Evolutionary conservation across 805 yeast species (phyloP).

Genomic region (Cyberlindnera euphorbiae): DNA sequence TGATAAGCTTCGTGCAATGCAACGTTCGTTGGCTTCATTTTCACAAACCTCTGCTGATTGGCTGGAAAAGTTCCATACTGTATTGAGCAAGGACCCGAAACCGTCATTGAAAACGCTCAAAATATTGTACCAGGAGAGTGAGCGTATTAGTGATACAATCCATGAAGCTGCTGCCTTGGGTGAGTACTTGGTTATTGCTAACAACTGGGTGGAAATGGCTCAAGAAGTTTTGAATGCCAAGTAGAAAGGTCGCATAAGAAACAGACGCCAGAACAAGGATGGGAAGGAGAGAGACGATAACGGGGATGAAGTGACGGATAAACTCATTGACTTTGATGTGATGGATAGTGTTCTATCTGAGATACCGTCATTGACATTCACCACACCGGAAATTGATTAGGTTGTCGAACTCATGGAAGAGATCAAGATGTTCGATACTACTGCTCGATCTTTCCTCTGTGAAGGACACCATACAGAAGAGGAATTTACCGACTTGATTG

Average conservation of each 20-base stretch:
- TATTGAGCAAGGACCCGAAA: constrained; percentile 36
- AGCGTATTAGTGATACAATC: constrained; percentile 39
- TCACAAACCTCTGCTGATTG: constrained; percentile 47
- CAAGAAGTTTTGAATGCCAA: constrained; percentile 38
- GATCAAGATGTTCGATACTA: constrained; percentile 45
- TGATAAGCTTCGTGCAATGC: constrained; percentile 40
- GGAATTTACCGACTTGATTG: constrained; percentile 50
- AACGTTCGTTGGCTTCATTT: constrained; percentile 34
- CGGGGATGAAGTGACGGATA: constrained; percentile 3
- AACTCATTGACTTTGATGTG: constrained; percentile 15
- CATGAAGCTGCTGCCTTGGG: constrained; percentile 35
- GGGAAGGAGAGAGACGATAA: constrained; percentile 5
- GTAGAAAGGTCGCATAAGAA: constrained; percentile 38
- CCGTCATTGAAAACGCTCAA: constrained; percentile 45
- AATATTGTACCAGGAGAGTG: constrained; percentile 49
- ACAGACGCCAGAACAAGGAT: constrained; percentile 12
- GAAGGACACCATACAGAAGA: constrained; percentile 29
- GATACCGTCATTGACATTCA: constrained; percentile 47
- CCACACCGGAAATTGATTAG: constrained; percentile 56
- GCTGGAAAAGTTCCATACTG: constrained; percentile 40
- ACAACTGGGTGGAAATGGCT: constrained; percentile 51
- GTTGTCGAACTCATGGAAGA: constrained; percentile 48
- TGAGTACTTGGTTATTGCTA: constrained; percentile 40
- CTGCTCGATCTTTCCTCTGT: constrained; percentile 37
- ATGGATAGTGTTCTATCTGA: constrained; percentile 33